Percentiles rank a stretch among this genome's conserved stretches.
Evolutionary conservation across 306 rosid genomes (phyloP).

Genomic region (Prunus davidiana): DNA sequence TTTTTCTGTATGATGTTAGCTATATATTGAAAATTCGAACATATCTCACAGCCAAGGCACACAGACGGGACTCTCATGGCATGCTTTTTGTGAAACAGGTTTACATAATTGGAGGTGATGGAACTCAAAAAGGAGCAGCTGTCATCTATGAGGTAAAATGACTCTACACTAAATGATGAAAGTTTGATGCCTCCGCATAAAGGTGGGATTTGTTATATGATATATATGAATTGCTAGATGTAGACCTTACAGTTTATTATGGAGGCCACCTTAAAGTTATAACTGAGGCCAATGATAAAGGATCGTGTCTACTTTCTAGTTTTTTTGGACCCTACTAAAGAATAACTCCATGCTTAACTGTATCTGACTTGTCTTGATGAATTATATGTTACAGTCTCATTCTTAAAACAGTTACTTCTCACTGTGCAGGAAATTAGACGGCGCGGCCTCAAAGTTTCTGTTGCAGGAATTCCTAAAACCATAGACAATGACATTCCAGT

Average conservation of each 20-base stretch:
- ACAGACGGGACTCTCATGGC: neutral
- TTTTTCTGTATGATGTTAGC: neutral
- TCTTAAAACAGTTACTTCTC: neutral
- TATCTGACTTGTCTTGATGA: neutral
- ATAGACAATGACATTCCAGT: constrained; percentile 56
- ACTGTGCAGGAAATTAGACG: constrained; percentile 40
- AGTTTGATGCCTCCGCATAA: neutral
- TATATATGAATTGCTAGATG: too few species aligned
- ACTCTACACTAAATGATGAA: neutral
- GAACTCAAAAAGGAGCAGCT: constrained; percentile 51
- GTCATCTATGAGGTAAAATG: constrained; percentile 38
- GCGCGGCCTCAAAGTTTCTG: constrained; percentile 51
- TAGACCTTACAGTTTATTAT: too few species aligned
- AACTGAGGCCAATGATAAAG: neutral
- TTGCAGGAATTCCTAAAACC: constrained; percentile 50
- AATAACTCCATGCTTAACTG: neutral
- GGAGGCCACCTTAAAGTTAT: neutral
- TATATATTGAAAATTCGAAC: neutral
- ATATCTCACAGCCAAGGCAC: neutral
- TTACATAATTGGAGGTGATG: constrained; percentile 53
- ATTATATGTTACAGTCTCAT: neutral
- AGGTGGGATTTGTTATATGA: neutral
- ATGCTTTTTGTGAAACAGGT: constrained; percentile 30
- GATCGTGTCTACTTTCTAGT: neutral
- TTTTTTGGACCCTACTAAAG: neutral